phyloP scores from a whole-genome alignment of 768 basidiomycete species.

The Suillus paluster region DNA sequence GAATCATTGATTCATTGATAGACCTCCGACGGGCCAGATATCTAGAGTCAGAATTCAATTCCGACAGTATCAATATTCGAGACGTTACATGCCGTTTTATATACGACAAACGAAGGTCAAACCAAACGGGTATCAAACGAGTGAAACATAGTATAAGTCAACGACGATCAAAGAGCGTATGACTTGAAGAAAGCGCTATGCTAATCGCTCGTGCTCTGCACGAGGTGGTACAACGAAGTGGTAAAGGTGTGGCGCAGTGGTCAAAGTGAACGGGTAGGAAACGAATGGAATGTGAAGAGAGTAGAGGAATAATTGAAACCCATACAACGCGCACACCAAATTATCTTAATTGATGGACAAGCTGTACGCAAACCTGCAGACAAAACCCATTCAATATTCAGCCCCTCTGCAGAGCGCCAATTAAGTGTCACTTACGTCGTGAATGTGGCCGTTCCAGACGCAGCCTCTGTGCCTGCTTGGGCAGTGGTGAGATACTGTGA shows the following conservation, averaged over 20 bases:
- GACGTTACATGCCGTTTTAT: neutral
- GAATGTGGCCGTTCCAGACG: constrained; percentile 55
- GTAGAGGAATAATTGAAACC: neutral
- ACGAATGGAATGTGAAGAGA: neutral
- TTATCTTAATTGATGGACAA: constrained; percentile 45
- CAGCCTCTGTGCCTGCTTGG: constrained; percentile 68
- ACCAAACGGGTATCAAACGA: neutral
- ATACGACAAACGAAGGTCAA: neutral
- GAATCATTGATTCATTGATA: too few relatives aligned
- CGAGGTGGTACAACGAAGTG: neutral
- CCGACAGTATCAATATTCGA: neutral
- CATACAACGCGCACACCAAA: neutral
- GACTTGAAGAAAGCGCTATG: neutral
- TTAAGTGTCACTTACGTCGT: constrained; percentile 47
- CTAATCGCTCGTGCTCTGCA: neutral
- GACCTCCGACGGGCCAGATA: neutral
- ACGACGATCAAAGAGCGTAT: neutral
- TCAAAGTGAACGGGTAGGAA: too few relatives aligned
- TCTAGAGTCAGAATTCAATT: neutral
- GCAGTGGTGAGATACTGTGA: constrained; percentile 61
- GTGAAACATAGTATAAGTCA: neutral
- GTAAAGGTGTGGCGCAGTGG: too few relatives aligned
- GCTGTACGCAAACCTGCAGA: constrained; percentile 48
- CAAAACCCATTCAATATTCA: neutral
- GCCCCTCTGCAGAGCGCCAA: neutral